Evolutionary conservation across 2,329 filamentous ascomycete genomes (phyloP).

Genomic region (Kalmusia sp.): DNA sequence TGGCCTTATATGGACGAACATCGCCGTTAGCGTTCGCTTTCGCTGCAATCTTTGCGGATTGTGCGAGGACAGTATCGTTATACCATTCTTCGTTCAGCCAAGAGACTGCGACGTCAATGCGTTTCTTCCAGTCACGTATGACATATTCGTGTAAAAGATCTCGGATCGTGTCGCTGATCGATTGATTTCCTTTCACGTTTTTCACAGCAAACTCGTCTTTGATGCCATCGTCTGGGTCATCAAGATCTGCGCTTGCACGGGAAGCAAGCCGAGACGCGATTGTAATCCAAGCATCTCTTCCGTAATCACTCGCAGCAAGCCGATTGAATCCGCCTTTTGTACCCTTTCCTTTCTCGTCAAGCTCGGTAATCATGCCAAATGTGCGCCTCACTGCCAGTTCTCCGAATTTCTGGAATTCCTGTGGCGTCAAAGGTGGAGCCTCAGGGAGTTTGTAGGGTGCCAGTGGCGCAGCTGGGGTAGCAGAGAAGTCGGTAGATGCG

Average conservation of each 20-base stretch:
- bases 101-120: conserved; percentile 87
- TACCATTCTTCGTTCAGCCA: conserved; percentile 99
- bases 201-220: conserved; percentile 62
- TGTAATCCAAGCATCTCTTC: conserved; percentile 89
- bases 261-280: conserved; percentile 86
- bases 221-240: conserved; percentile 68
- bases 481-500: conserved; percentile 63
- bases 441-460: conserved; percentile 81
- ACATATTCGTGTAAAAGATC: conserved; percentile 84
- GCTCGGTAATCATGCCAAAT: conserved; percentile 75
- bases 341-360: conserved; percentile 71
- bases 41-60: conserved; percentile 29
- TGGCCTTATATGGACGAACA: conserved; percentile 36
- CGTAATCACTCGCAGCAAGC: conserved; percentile 82
- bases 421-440: conserved; percentile 74
- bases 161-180: conserved; percentile 74
- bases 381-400: conserved; percentile 78
- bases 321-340: conserved; percentile 76
- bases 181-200: conserved; percentile 42
- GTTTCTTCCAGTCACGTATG: conserved; percentile 87
- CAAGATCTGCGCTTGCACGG: conserved; percentile 74
- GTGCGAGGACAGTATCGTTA: conserved; percentile 73
- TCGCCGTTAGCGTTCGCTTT: conserved; percentile 53
- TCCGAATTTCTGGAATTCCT: conserved; percentile 76
- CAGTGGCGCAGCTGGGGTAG: conserved; percentile 51